Conservation (phyloP, 2,329 filamentous ascomycete species). For the Cladophialophora yegresii region DNA sequence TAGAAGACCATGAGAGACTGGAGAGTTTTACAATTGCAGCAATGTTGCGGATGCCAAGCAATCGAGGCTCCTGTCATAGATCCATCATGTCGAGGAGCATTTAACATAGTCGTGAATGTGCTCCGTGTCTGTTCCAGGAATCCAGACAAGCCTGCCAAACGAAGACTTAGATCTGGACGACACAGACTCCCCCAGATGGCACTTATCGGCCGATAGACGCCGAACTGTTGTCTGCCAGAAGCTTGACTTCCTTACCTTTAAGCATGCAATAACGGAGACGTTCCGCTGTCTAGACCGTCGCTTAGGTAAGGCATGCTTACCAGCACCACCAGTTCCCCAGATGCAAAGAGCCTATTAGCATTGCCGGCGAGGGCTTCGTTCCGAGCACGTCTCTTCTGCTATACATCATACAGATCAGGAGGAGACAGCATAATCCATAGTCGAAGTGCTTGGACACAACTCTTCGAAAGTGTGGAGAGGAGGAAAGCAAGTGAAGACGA, state of each 20-base stretch:
- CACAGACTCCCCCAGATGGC: not conserved
- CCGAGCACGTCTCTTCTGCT: constrained; percentile 4
- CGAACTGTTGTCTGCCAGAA: not conserved
- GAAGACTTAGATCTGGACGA: not conserved
- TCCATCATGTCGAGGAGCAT: not conserved
- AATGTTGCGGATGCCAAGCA: not conserved
- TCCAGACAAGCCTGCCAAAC: not conserved
- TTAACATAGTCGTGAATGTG: not conserved
- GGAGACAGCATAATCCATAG: not conserved
- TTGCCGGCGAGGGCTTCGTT: not conserved
- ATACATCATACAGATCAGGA: not conserved
- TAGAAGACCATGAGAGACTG: not conserved
- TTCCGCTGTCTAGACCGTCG: constrained; percentile 6
- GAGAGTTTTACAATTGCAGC: not conserved
- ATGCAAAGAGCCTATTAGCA: not conserved
- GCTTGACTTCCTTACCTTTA: not conserved
- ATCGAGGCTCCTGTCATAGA: not conserved
- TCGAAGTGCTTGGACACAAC: not conserved
- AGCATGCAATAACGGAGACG: constrained; percentile 1
- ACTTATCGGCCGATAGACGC: not conserved
- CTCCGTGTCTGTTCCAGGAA: not conserved
- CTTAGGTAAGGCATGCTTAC: constrained; percentile 10
- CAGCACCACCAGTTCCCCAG: not conserved
- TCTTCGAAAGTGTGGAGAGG: not conserved
- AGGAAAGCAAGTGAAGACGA: not conserved